Conservation (phyloP, 2,329 filamentous ascomycete genomes). For the Colletotrichum neosansevieriae region DNA sequence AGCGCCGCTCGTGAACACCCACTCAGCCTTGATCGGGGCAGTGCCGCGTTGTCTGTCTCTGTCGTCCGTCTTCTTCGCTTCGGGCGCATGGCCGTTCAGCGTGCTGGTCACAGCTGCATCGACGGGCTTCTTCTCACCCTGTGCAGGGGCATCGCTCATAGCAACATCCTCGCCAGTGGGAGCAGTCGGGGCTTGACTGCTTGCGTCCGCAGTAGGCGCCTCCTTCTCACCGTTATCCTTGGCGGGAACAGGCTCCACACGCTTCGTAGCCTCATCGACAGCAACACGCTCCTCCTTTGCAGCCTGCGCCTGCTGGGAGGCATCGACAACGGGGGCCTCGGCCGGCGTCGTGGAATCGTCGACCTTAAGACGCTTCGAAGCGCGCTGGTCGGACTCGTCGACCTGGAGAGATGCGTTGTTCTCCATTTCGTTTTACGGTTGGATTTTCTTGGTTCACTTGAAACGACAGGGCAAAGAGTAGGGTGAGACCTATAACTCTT, state of each 20-base stretch:
- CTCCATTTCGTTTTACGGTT: slow-evolving; percentile 24
- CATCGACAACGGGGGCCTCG: neutral
- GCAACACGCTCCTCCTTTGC: slow-evolving; percentile 25
- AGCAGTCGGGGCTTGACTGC: neutral
- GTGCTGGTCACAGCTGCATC: slow-evolving; percentile 1
- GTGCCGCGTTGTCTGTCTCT: slow-evolving; percentile 45
- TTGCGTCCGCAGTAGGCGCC: neutral
- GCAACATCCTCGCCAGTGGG: slow-evolving; percentile 16
- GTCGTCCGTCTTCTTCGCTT: slow-evolving; percentile 33
- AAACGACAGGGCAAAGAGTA: neutral
- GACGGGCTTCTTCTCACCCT: slow-evolving; percentile 3
- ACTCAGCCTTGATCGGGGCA: slow-evolving; percentile 55
- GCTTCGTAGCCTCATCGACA: slow-evolving; percentile 32
- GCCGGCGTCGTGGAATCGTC: slow-evolving; percentile 32
- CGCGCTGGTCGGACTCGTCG: slow-evolving; percentile 40
- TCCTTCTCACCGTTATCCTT: slow-evolving; percentile 29
- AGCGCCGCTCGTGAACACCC: slow-evolving; percentile 35
- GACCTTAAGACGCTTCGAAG: slow-evolving; percentile 43
- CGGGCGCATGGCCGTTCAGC: slow-evolving; percentile 26
- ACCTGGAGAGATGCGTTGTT: slow-evolving; percentile 11
- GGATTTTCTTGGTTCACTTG: neutral
- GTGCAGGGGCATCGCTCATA: slow-evolving; percentile 25
- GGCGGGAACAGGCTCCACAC: slow-evolving; percentile 27
- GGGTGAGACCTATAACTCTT: neutral
- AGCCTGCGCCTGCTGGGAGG: slow-evolving; percentile 5